These are phyloP conservation scores for Salix udensis DNA, from an alignment of 345 rosid genomes.

Conservation along the genomic window DNA sequence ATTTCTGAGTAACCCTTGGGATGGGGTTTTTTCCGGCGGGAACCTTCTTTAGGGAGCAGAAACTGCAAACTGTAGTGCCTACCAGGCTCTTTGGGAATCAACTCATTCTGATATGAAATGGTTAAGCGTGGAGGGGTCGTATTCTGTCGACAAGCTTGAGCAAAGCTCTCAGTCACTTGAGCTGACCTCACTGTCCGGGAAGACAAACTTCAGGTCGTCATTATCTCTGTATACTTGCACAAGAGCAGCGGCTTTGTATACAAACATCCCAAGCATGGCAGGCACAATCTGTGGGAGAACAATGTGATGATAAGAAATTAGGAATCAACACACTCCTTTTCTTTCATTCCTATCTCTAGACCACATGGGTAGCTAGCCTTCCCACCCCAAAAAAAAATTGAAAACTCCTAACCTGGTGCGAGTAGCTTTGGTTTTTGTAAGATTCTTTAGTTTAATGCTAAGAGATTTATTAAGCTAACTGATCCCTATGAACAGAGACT, in stretches of 20 bases:
- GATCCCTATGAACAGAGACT: background rate
- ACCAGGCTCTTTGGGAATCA: background rate
- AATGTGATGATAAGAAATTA: background rate
- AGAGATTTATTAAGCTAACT: background rate
- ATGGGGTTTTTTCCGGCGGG: background rate
- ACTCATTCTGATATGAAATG: background rate
- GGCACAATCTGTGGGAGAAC: slow-evolving; percentile 58
- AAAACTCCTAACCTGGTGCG: background rate
- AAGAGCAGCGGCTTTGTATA: slow-evolving; percentile 90
- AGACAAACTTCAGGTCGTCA: slow-evolving; percentile 63
- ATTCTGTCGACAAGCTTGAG: background rate
- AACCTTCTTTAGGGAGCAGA: background rate
- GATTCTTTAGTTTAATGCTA: background rate
- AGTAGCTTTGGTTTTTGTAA: too few relatives aligned
- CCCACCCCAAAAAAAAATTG: background rate
- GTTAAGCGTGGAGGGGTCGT: background rate
- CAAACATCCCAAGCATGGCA: slow-evolving; percentile 89
- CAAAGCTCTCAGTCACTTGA: slow-evolving; percentile 22
- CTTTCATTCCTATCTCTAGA: background rate
- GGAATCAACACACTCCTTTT: background rate
- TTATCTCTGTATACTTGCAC: slow-evolving; percentile 95
- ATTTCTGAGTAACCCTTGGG: too few relatives aligned
- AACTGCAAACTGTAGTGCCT: background rate
- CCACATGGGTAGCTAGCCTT: background rate
- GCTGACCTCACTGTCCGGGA: slow-evolving; percentile 52